These are phyloP conservation scores for Trichoderma sp. DNA, from an alignment of 2,329 filamentous ascomycete species.

Conservation along the genomic window DNA sequence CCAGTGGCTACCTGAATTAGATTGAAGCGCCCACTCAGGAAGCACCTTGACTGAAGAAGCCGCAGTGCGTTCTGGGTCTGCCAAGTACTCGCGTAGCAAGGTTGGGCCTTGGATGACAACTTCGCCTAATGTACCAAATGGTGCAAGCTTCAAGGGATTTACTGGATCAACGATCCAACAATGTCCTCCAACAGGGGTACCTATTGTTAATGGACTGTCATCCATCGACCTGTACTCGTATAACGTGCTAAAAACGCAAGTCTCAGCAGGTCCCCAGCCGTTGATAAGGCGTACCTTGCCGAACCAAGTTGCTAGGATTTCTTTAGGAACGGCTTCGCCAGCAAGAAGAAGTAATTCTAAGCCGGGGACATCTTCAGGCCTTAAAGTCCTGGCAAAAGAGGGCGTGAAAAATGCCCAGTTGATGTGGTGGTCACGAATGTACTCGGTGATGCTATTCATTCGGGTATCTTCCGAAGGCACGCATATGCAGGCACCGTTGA, in stretches of 20 bases:
- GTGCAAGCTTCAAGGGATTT: conserved; percentile 10
- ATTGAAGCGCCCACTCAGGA: conserved; percentile 5
- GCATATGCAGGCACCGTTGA: background rate
- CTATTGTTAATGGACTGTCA: conserved; percentile 7
- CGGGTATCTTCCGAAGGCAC: conserved; percentile 12
- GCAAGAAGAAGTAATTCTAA: conserved; percentile 9
- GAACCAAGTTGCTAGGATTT: conserved; percentile 11
- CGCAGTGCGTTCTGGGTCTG: conserved; percentile 14
- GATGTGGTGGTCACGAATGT: background rate
- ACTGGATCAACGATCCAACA: conserved; percentile 23
- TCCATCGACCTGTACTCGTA: background rate
- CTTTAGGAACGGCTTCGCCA: conserved; percentile 14
- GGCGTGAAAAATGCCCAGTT: conserved; percentile 18
- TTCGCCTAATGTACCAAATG: conserved; percentile 10
- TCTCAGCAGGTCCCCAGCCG: conserved; percentile 16
- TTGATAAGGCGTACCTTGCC: background rate
- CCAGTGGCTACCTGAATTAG: background rate
- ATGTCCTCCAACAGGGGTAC: background rate
- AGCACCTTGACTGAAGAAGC: background rate
- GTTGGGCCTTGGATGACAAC: conserved; percentile 16
- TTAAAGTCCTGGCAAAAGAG: background rate
- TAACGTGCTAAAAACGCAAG: conserved; percentile 10
- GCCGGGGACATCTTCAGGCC: background rate
- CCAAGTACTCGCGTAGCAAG: conserved; percentile 14
- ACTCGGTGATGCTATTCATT: conserved; percentile 7